Conservation (phyloP, 257 asterid species). For the Mentha longifolia region DNA sequence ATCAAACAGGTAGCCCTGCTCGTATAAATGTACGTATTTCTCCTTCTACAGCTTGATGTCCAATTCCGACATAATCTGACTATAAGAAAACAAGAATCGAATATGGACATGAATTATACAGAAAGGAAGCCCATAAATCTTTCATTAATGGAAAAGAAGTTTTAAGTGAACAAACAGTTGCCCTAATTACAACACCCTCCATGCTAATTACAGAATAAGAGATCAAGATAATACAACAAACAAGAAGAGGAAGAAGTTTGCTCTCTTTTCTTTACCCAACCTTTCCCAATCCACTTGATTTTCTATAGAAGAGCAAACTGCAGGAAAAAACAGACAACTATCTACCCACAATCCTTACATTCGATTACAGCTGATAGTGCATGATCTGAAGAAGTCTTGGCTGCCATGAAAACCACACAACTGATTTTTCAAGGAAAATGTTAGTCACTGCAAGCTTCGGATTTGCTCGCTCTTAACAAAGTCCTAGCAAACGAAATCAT, state of each 20-base stretch:
- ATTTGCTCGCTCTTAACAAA: constrained; percentile 55
- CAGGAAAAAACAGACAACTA: constrained; percentile 12
- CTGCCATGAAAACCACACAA: constrained; percentile 22
- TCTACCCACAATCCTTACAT: neutral
- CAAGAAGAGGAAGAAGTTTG: neutral
- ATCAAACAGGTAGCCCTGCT: neutral
- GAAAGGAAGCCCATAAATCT: constrained; percentile 3
- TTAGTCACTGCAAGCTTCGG: constrained; percentile 56
- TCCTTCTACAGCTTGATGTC: neutral
- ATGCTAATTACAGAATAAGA: constrained; percentile 12
- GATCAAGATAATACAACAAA: neutral
- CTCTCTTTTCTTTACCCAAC: constrained; percentile 20
- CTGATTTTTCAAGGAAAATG: constrained; percentile 41
- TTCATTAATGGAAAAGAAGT: neutral
- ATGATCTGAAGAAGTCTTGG: constrained; percentile 9
- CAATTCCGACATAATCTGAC: neutral
- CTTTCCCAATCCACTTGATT: constrained; percentile 11
- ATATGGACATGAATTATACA: neutral
- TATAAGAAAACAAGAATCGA: neutral
- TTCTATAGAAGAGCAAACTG: constrained; percentile 3
- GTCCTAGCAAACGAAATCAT: constrained; percentile 32
- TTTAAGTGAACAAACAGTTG: constrained; percentile 8
- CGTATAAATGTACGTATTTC: neutral
- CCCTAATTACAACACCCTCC: constrained; percentile 25
- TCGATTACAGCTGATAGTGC: constrained; percentile 17